Evolutionary conservation across 768 basidiomycete genomes (phyloP).

Genomic region (Suillus decipiens): DNA sequence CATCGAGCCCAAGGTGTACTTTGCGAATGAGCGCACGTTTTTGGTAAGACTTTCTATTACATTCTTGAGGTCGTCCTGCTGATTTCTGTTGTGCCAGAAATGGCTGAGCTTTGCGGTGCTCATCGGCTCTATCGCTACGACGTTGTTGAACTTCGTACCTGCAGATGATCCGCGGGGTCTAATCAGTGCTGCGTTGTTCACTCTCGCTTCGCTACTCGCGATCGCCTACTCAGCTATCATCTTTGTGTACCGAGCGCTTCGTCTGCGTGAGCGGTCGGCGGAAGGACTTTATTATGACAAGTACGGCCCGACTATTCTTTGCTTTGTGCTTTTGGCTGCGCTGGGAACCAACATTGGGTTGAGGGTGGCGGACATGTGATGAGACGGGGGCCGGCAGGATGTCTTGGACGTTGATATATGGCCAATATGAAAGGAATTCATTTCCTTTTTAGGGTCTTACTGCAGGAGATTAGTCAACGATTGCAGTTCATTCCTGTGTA

Average conservation of each 20-base stretch:
- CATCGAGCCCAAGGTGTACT: constrained; percentile 97
- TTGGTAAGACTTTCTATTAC: constrained; percentile 54
- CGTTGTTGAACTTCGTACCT: constrained; percentile 82
- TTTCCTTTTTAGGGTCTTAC: neutral
- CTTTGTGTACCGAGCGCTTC: constrained; percentile 74
- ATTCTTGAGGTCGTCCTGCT: constrained; percentile 6
- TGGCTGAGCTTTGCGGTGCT: constrained; percentile 89
- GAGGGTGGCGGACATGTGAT: constrained; percentile 60
- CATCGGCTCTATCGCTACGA: constrained; percentile 87
- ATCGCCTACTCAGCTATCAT: constrained; percentile 86
- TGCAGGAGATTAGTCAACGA: neutral
- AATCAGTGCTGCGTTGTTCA: constrained; percentile 87
- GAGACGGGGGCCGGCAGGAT: constrained; percentile 32
- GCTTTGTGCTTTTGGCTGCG: constrained; percentile 66
- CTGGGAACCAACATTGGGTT: constrained; percentile 76
- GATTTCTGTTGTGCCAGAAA: constrained; percentile 50
- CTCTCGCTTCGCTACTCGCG: constrained; percentile 82
- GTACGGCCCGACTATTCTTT: constrained; percentile 80
- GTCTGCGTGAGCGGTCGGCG: constrained; percentile 68
- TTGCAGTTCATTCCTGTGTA: too few relatives aligned
- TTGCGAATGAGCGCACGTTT: constrained; percentile 94
- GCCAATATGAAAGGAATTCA: neutral
- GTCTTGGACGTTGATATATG: neutral
- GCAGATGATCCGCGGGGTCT: constrained; percentile 75
- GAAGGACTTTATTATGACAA: constrained; percentile 88